Evolutionary conservation across 768 basidiomycete genomes (phyloP), one percentile per base, ranked within the genome.

Genomic region (Pleurotus citrinopileatus): DNA sequence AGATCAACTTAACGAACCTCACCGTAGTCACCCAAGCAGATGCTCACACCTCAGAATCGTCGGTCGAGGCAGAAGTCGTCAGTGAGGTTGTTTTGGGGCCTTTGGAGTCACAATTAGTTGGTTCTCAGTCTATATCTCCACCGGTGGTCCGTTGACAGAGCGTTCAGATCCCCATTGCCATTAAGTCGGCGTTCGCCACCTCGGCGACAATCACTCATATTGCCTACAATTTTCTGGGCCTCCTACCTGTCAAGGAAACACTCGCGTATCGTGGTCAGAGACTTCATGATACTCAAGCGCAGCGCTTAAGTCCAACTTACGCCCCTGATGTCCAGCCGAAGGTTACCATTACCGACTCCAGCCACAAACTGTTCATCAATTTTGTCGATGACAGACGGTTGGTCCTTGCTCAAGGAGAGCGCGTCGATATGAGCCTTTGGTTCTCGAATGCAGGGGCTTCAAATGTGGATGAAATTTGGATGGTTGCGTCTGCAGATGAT

Each of bases 221-320:
- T 34, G 74, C 73, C 38, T 92, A 87, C 58, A 67, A 83, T 26
- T 95, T 94, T 65, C 78, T 94, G 28, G 82, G 82, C 3, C 76
- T 91, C 27, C 76, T 95, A 17, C 83, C 88, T 2, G 74, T 77
- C 22, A 74, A 65, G 0, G 94, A 95, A 65, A 70, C 83, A 1
- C 75, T 94, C 2, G 74, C 81, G 7, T 76, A 75, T 28, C 85
- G 83, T n/a, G 94, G 94, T 12, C 81, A 76, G 42, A 75, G 94
- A 47, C 73, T 97, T 9, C 83, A 94, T 50, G 81, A 84, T 51
- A 94, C 93, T 2, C 76, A 79, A 26, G 71, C 79, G 12, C 89
- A 95, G 60, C 74, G 86, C 42, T 82, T 86, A 58, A 75, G 66
- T 25, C 82, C 82, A 9, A 81, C 82, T 2, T 95, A 96, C 64